Evolutionary conservation across 2,329 filamentous ascomycete genomes (phyloP), one percentile per base, ranked within the genome.

Genomic region (Sarocladium kiliense): DNA sequence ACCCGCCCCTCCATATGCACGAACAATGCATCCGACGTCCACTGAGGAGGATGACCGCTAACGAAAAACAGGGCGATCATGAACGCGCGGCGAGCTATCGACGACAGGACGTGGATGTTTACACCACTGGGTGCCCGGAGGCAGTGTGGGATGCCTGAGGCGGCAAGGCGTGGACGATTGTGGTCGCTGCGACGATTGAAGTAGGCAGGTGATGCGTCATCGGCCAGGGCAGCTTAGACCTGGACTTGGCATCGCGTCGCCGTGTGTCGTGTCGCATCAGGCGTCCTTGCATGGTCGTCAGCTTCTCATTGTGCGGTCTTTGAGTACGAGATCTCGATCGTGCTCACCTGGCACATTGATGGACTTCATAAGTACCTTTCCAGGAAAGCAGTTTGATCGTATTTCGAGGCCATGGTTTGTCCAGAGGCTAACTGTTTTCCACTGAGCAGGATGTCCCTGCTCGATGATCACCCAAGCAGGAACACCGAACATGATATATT

Each of bases 121-220:
- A 27, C 47, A 55, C 53, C 53, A 54, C 55, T 54, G 58, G 44
- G 49, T 36, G n/a, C 3, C 44, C 6, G 7, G 12, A 49, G 47
- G 47, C 36, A 16, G 47, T 57, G 56, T 50, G 36, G 16, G 58
- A 58, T 66, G 63, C 62, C 63, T 61, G 62, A 65, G 64, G 64
- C 62, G 61, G 61, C 56, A 63, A 63, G 58, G 64, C 50, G 55
- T 56, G 54, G 57, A 16, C 14, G 27, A 21, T 47, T 23, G 47
- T 57, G 60, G 63, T 65, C 65, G 63, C 63, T 57, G 61, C 56
- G 60, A 36, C 47, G 19, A 36, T 51, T 19, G n/a, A 27, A 36
- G 47, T 34, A 36, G 47, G 47, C 47, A 51, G 47, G 57, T 64
- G 61, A 61, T 65, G 64, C 63, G 63, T 65, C 62, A 65, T 65